These are phyloP conservation scores for Turritis glabra DNA, from an alignment of 345 rosid species.

Conservation along the genomic window DNA sequence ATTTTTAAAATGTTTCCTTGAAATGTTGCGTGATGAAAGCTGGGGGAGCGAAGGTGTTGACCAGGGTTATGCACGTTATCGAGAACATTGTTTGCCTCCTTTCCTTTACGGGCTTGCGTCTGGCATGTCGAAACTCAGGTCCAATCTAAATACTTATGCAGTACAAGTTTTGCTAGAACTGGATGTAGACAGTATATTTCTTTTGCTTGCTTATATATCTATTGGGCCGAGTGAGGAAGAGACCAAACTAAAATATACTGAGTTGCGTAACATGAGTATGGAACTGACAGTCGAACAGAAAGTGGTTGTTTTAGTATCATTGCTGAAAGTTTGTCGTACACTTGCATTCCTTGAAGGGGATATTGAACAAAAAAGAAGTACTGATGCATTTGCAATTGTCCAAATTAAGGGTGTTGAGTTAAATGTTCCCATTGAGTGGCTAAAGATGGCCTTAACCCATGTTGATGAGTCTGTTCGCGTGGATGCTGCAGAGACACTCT, in stretches of 20 bases:
- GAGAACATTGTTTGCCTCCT: constrained; percentile 73
- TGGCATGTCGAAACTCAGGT: constrained; percentile 86
- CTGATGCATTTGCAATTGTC: constrained; percentile 51
- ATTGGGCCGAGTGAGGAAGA: constrained; percentile 53
- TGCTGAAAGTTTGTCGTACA: constrained; percentile 88
- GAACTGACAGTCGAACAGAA: constrained; percentile 67
- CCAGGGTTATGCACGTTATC: constrained; percentile 64
- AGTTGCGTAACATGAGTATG: constrained; percentile 40
- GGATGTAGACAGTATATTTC: constrained; percentile 87
- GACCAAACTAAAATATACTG: constrained; percentile 42
- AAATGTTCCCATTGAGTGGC: constrained; percentile 77
- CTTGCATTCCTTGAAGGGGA: constrained; percentile 94
- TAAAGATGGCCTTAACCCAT: constrained; percentile 83
- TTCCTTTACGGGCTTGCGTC: constrained; percentile 81
- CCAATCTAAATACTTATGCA: constrained; percentile 88
- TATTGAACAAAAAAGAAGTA: constrained; percentile 52
- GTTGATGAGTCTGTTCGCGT: constrained; percentile 89
- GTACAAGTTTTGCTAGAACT: constrained; percentile 78
- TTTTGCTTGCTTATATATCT: constrained; percentile 74
- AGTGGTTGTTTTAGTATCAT: constrained; percentile 77
- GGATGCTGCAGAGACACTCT: constrained; percentile 95
- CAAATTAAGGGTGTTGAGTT: constrained; percentile 72
- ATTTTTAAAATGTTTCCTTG: constrained; percentile 88
- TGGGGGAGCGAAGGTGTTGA: constrained; percentile 83
- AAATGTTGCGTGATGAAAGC: constrained; percentile 76